These are phyloP conservation scores for Mrakia gelida DNA, from an alignment of 768 basidiomycete species.

Conservation along the genomic window DNA sequence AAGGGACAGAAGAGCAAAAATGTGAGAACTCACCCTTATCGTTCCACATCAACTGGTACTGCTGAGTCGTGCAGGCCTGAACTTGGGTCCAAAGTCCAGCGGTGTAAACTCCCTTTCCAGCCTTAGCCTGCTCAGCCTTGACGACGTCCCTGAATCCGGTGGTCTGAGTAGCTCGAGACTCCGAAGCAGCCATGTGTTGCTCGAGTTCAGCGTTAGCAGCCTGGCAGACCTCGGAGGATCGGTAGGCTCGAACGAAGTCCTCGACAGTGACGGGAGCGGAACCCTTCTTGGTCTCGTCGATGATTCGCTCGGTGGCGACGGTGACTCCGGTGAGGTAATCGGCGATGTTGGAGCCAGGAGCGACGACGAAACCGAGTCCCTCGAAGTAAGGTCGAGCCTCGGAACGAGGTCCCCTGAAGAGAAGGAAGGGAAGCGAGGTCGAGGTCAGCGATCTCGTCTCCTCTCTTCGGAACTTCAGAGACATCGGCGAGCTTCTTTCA, in stretches of 20 bases:
- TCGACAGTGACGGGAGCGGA: constrained; percentile 53
- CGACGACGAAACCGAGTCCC: constrained; percentile 50
- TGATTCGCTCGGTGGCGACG: constrained; percentile 77
- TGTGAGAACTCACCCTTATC: constrained; percentile 52
- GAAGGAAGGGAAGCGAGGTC: background rate
- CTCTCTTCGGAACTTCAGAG: background rate
- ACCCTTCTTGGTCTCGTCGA: constrained; percentile 47
- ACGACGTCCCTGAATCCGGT: constrained; percentile 74
- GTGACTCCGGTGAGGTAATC: constrained; percentile 55
- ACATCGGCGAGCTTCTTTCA: constrained; percentile 30
- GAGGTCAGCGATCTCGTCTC: background rate
- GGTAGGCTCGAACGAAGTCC: constrained; percentile 63
- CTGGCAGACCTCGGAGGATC: constrained; percentile 50
- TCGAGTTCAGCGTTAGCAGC: constrained; percentile 51
- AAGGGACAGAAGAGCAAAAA: background rate
- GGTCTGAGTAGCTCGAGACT: constrained; percentile 57
- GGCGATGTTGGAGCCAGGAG: constrained; percentile 52
- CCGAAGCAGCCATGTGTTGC: constrained; percentile 53
- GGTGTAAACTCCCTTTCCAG: constrained; percentile 45
- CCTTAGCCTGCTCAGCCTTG: constrained; percentile 64
- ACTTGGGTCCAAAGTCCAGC: constrained; percentile 72
- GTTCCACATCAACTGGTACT: constrained; percentile 65
- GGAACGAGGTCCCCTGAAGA: background rate
- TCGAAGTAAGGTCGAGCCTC: constrained; percentile 51
- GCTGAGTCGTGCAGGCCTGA: constrained; percentile 61